These are phyloP conservation scores for Ambrosia artemisiifolia DNA, from an alignment of 129 eudicot species.

Conservation along the genomic window DNA sequence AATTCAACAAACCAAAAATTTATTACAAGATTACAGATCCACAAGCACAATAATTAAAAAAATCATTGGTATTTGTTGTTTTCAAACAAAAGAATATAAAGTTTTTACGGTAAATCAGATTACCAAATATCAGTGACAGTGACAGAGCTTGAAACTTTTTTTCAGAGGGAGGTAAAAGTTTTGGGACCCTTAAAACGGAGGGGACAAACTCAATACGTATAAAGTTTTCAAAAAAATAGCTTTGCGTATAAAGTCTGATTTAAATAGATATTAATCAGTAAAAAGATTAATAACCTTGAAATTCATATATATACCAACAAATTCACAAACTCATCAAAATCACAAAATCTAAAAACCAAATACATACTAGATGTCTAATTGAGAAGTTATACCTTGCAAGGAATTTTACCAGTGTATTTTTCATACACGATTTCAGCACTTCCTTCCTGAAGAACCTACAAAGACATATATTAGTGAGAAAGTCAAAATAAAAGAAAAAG, in stretches of 20 bases:
- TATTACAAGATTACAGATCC: not conserved
- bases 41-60: not conserved
- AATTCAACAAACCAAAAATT: not conserved
- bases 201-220: no score
- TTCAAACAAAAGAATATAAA: not conserved
- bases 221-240: no score
- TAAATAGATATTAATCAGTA: not conserved
- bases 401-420: not conserved
- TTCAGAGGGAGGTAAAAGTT: no score
- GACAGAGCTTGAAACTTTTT: no score
- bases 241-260: no score
- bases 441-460: not conserved
- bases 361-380: not conserved
- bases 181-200: no score
- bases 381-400: not conserved
- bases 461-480: not conserved
- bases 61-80: not conserved
- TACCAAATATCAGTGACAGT: no score
- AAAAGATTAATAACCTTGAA: not conserved
- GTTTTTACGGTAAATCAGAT: no score
- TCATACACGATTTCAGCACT: not conserved
- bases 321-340: not conserved
- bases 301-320: not conserved
- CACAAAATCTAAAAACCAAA: not conserved
- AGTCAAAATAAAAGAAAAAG: no score